phyloP scores from a whole-genome alignment of 345 rosid genomes.

The Syzygium oleosum region DNA sequence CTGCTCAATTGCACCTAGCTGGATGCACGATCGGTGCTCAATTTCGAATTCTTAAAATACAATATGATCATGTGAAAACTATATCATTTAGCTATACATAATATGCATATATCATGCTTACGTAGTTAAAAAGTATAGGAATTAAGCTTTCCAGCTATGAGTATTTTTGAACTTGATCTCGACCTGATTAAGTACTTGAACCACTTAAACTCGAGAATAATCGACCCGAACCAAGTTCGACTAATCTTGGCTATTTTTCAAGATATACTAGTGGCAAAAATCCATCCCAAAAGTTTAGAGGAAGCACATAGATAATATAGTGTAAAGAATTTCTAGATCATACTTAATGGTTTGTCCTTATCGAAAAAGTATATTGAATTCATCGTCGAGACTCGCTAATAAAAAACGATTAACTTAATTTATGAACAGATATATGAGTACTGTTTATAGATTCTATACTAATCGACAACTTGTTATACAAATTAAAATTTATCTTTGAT shows the following conservation, averaged over 20 bases:
- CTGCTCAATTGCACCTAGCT: background rate
- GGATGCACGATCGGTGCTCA: background rate
- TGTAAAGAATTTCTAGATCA: background rate
- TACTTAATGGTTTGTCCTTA: background rate
- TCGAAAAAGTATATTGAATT: background rate
- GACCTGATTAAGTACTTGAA: background rate
- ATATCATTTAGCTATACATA: background rate
- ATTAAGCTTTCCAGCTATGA: background rate
- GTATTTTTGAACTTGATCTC: background rate
- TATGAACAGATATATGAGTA: background rate
- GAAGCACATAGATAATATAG: background rate
- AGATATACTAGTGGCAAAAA: background rate
- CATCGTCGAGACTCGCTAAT: background rate
- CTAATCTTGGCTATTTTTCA: background rate
- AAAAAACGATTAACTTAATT: background rate
- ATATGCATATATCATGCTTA: background rate
- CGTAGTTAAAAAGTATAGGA: background rate
- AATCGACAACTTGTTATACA: background rate
- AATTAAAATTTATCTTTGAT: background rate
- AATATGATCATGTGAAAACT: background rate
- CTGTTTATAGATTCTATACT: background rate
- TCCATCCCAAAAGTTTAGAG: background rate
- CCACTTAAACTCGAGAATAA: background rate
- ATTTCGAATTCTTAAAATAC: background rate
- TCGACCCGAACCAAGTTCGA: accelerated